Percentiles rank a stretch among this genome's conserved stretches.
phyloP scores from a whole-genome alignment of 2,329 filamentous ascomycete species.

The Microdochium bolleyi region DNA sequence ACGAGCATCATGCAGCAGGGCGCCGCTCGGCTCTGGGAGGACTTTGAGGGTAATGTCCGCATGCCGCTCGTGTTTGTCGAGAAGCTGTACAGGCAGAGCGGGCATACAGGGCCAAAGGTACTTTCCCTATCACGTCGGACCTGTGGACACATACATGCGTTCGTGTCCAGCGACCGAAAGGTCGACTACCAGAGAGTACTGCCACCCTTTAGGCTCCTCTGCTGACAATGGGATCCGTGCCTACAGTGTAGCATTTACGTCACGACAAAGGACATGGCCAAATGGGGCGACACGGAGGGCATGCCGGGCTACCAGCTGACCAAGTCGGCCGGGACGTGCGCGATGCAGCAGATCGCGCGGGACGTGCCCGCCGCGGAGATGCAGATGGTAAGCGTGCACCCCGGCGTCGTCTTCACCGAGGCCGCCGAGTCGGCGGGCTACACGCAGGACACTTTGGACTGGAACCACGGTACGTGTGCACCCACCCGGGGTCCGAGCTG shows the following conservation, averaged over 20 bases:
- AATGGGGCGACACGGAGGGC: slow-evolving; percentile 9
- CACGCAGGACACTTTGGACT: slow-evolving; percentile 12
- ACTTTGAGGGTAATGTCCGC: slow-evolving; percentile 19
- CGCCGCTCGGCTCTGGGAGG: slow-evolving; percentile 12
- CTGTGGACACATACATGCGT: no score
- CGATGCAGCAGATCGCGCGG: slow-evolving; percentile 28
- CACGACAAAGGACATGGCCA: slow-evolving; percentile 19
- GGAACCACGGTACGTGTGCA: slow-evolving; percentile 18
- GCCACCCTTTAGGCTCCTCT: background rate
- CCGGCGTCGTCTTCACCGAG: slow-evolving; percentile 27
- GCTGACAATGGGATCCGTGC: background rate
- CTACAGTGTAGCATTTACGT: slow-evolving; percentile 18
- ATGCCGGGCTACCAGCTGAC: slow-evolving; percentile 24
- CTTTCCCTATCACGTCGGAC: no score
- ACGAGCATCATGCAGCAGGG: slow-evolving; percentile 14
- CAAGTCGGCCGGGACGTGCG: slow-evolving; percentile 26
- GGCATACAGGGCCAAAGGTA: slow-evolving; percentile 10
- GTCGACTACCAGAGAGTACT: no score
- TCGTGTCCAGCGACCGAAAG: no score
- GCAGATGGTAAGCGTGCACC: slow-evolving; percentile 31
- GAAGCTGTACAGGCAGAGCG: slow-evolving; percentile 22
- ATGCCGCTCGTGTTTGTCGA: slow-evolving; percentile 20
- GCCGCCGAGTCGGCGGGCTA: slow-evolving; percentile 12
- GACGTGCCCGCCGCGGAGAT: slow-evolving; percentile 21
- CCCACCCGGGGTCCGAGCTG: no score